Conservation (phyloP, 805 yeast genomes). For the Dipodascus geniculatus region DNA sequence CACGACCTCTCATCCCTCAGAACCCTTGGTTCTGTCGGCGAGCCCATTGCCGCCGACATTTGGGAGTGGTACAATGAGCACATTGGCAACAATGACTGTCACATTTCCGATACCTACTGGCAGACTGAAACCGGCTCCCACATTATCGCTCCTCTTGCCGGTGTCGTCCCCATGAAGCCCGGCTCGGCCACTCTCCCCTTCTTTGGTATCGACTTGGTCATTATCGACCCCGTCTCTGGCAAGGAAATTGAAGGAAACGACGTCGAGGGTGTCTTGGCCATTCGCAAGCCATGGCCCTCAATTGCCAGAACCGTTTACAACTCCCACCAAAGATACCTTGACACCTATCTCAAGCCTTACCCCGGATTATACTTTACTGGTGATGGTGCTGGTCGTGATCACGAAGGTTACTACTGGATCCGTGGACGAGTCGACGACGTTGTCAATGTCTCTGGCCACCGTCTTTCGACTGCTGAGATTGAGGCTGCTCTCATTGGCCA, state of each 20-base stretch:
- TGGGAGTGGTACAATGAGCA: slow-evolving; percentile 98
- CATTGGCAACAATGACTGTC: slow-evolving; percentile 82
- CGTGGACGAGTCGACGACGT: slow-evolving; percentile 98
- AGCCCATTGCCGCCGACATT: slow-evolving; percentile 94
- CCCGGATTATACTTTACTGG: slow-evolving; percentile 94
- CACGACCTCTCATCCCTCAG: slow-evolving; percentile 80
- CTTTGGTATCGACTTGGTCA: slow-evolving; percentile 84
- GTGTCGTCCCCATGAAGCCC: slow-evolving; percentile 89
- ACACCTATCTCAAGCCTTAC: slow-evolving; percentile 87
- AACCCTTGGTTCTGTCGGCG: slow-evolving; percentile 95
- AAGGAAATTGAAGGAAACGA: slow-evolving; percentile 73
- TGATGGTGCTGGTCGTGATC: slow-evolving; percentile 97
- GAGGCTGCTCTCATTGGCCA: slow-evolving; percentile 84
- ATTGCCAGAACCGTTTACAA: slow-evolving; percentile 93
- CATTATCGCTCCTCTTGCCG: slow-evolving; percentile 88
- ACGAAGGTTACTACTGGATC: slow-evolving; percentile 95
- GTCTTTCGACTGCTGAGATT: slow-evolving; percentile 96
- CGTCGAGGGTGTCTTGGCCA: slow-evolving; percentile 93
- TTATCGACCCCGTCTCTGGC: slow-evolving; percentile 90
- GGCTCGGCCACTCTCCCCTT: slow-evolving; percentile 96
- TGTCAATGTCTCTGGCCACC: slow-evolving; percentile 94
- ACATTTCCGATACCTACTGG: slow-evolving; percentile 95
- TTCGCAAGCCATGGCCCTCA: slow-evolving; percentile 93
- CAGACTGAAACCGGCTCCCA: slow-evolving; percentile 98
- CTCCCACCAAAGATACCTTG: slow-evolving; percentile 76